These are phyloP conservation scores for Vitis hybrid DNA, from an alignment of 177 flowering plant species.

Conservation along the genomic window DNA sequence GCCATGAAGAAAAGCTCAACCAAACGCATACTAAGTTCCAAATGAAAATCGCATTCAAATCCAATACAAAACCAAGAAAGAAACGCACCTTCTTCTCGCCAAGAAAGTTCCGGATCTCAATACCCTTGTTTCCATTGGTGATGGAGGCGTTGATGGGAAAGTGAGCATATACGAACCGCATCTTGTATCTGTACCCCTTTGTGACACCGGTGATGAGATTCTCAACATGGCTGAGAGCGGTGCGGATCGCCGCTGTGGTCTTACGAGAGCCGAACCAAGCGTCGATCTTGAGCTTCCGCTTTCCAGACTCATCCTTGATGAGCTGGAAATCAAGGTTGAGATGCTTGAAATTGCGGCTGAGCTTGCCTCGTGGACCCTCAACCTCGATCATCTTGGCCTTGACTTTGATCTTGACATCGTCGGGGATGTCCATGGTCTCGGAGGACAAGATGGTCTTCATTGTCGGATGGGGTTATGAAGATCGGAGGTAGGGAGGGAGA, in stretches of 20 bases:
- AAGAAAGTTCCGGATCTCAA: constrained; percentile 25
- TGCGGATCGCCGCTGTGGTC: constrained; percentile 24
- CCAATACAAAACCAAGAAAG: not conserved
- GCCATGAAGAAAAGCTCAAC: no score
- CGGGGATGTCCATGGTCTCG: constrained; percentile 18
- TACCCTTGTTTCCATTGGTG: constrained; percentile 13
- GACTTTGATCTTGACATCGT: constrained; percentile 12
- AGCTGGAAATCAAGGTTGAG: constrained; percentile 22
- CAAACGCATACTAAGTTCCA: not conserved
- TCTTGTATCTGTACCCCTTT: constrained; percentile 17
- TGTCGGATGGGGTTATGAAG: not conserved
- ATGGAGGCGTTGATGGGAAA: constrained; percentile 25
- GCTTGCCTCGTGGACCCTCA: constrained; percentile 21
- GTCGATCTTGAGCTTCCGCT: constrained; percentile 14
- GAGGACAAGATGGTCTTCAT: constrained; percentile 17
- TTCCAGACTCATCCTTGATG: constrained; percentile 17
- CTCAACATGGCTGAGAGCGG: constrained; percentile 18
- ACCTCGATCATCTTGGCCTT: constrained; percentile 16
- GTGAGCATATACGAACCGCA: constrained; percentile 25
- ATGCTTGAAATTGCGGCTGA: constrained; percentile 21
- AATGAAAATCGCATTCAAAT: not conserved
- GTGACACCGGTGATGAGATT: constrained; percentile 26
- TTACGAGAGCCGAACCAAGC: constrained; percentile 24
- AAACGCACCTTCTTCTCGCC: constrained; percentile 22
- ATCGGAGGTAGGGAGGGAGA: no score